Evolutionary conservation across 2,329 filamentous ascomycete genomes (phyloP).

Genomic region (Zasmidium cellare): DNA sequence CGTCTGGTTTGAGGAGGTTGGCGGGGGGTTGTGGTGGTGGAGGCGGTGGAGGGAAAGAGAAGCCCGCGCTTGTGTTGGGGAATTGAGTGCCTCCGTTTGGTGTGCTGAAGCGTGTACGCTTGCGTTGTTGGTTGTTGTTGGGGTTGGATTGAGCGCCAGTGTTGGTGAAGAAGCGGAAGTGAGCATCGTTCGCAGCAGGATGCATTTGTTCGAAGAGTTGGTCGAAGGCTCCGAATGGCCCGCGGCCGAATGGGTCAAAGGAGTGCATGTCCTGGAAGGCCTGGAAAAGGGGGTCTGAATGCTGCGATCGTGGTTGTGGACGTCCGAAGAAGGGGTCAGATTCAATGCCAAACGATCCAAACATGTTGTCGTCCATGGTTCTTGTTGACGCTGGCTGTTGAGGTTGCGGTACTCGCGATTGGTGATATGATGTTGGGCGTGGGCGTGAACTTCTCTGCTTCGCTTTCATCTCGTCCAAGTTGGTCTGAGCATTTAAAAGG

Average conservation of each 20-base stretch:
- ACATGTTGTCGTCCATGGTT: slow-evolving; percentile 16
- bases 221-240: slow-evolving; percentile 15
- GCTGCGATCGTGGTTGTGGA: not conserved
- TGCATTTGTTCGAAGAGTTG: slow-evolving; percentile 15
- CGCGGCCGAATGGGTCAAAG: slow-evolving; percentile 11
- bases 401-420: slow-evolving; percentile 4
- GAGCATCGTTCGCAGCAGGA: slow-evolving; percentile 10
- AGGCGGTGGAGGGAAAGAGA: slow-evolving; percentile 13
- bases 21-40: slow-evolving; percentile 22
- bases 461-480: slow-evolving; percentile 15
- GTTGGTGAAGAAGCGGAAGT: slow-evolving; percentile 23
- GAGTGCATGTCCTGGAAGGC: slow-evolving; percentile 20
- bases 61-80: slow-evolving; percentile 3
- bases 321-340: slow-evolving; percentile 9
- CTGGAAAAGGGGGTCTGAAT: slow-evolving; percentile 20
- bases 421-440: slow-evolving; percentile 10
- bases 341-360: slow-evolving; percentile 14
- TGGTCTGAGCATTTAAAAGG: slow-evolving; percentile 16
- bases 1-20: slow-evolving; percentile 26
- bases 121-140: slow-evolving; percentile 8
- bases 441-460: slow-evolving; percentile 11
- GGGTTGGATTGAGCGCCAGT: slow-evolving; percentile 9
- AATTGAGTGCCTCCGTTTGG: slow-evolving; percentile 8
- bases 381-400: slow-evolving; percentile 8
- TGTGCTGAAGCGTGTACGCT: slow-evolving; percentile 19